phyloP scores from a whole-genome alignment of 306 rosid species.

The Begonia loranthoides region DNA sequence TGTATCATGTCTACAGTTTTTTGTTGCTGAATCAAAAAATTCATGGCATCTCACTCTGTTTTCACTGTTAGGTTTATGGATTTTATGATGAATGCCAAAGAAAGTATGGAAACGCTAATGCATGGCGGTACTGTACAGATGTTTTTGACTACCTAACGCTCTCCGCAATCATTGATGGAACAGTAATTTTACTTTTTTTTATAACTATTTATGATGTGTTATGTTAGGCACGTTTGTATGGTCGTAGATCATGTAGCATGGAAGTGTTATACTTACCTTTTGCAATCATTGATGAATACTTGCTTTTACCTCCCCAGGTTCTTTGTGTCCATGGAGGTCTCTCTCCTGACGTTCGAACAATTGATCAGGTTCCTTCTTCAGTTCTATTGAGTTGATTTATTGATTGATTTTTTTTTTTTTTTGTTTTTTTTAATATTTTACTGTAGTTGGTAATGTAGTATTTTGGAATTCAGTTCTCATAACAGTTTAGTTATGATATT shows the following conservation, averaged over 20 bases:
- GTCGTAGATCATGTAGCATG: no score
- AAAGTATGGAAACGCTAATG: slow-evolving; percentile 96
- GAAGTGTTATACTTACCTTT: no score
- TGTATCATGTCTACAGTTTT: neutral
- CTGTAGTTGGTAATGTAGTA: no score
- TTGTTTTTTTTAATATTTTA: neutral
- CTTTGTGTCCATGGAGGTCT: slow-evolving; percentile 74
- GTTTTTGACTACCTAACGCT: slow-evolving; percentile 96
- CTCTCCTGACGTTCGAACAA: slow-evolving; percentile 91
- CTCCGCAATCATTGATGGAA: slow-evolving; percentile 94
- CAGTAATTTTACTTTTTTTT: slow-evolving; percentile 39
- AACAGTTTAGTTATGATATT: no score
- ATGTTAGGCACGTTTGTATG: no score
- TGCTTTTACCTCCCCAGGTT: slow-evolving; percentile 39
- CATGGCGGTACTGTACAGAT: slow-evolving; percentile 97
- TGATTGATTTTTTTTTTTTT: no score
- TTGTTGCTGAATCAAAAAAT: neutral
- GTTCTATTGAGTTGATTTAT: neutral
- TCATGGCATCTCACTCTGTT: neutral
- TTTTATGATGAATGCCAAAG: slow-evolving; percentile 97
- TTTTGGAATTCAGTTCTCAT: no score
- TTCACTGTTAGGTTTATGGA: slow-evolving; percentile 60
- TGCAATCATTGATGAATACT: slow-evolving; percentile 1
- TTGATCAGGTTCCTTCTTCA: slow-evolving; percentile 65
- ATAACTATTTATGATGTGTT: slow-evolving; percentile 5